Evolutionary conservation across 768 basidiomycete genomes (phyloP), one percentile per base, ranked within the genome.

Genomic region (Amanita molliuscula): DNA sequence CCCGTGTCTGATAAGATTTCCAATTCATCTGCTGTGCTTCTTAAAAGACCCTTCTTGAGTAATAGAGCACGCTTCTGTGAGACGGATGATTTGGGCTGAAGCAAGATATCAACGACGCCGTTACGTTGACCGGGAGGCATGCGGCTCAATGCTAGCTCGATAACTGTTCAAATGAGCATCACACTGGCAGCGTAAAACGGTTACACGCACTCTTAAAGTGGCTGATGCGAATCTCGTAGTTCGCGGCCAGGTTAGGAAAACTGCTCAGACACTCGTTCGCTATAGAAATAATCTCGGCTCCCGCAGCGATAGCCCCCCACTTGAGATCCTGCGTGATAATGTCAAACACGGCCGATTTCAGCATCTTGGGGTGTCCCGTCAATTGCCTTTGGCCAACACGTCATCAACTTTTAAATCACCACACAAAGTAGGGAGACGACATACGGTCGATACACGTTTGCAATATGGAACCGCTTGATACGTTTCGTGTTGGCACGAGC

Each of bases 381-480:
- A 81, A 76, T 18, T 74, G 62, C 51, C 85, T 88, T 56, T 2
- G 35, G 45, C 31, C n/a, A 38, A 23, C 23, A 31, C 53, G 25
- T 59, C 33, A 50, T 16, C 54, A 46, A 31, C 23, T 6, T 21
- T 5, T 34, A 13, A 13, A 7, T 2, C 35, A 41, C 4, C n/a
- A n/a, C 25, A 4, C 2, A 35, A 16, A 33, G 31, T 9, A 5
- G 21, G 50, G 7, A 16, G n/a, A 49, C 2, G 18, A 64, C 69
- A 34, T 57, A 85, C 88, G 83, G 79, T 29, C 77, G 70, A 62
- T 79, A 91, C 10, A 83, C 78, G 54, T 88, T 80, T 31, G 79
- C 73, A 46, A 91, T 78, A 62, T 89, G 83, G 63, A 81, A 92
- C 8, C 90, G 77, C 62, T 93, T 93, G 61, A 93, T 89, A 35